Evolutionary conservation across 177 flowering plant genomes (phyloP).

Genomic region (Vitis hybrid): DNA sequence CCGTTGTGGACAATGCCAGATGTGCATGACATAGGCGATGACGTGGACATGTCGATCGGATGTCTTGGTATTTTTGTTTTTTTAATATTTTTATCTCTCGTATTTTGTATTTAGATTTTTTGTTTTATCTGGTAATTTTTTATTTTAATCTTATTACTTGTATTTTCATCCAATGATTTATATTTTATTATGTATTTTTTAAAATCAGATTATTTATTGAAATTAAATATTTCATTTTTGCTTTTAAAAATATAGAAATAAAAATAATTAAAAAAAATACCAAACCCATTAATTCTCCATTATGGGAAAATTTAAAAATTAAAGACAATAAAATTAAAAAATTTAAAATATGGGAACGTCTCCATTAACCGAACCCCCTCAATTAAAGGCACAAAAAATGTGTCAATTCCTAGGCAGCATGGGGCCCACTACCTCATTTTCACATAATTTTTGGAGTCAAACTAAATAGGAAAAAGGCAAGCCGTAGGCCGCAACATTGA

Average conservation of each 20-base stretch:
- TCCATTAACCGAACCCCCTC: conserved; percentile 15
- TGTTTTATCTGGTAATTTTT: no score
- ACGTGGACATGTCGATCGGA: neutral
- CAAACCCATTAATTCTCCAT: conserved; percentile 8
- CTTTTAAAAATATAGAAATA: no score
- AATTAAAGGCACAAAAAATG: conserved; percentile 11
- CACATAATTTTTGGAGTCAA: conserved; percentile 11
- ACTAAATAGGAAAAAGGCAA: neutral
- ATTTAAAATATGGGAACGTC: neutral
- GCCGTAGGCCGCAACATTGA: neutral
- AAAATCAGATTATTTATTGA: no score
- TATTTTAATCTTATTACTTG: no score
- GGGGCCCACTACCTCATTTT: conserved; percentile 4
- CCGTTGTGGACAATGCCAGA: neutral
- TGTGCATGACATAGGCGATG: neutral
- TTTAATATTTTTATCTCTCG: no score
- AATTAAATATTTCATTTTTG: no score
- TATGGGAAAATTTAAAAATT: neutral
- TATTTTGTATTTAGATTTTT: no score
- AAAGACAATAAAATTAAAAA: neutral
- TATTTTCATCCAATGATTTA: no score
- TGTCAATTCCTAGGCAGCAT: neutral
- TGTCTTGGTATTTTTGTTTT: no score
- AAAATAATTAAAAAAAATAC: neutral
- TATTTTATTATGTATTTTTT: no score